Percentiles rank a stretch among this genome's conserved stretches.
phyloP scores from a whole-genome alignment of 202 grass and related monocot genomes.

The Zizania palustris region DNA sequence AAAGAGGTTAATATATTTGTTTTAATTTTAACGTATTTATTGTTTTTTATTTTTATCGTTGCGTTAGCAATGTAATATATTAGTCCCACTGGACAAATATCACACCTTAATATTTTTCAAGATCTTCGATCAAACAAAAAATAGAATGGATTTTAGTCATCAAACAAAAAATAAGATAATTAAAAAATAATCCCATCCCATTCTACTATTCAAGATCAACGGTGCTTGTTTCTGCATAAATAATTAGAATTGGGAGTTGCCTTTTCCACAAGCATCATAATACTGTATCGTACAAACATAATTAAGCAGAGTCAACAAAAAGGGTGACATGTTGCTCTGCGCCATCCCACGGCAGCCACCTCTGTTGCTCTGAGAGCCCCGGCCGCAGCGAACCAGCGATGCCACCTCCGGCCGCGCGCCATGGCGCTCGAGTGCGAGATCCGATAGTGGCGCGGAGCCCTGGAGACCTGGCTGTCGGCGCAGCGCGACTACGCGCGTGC shows the following conservation, averaged over 20 bases:
- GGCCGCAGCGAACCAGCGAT: conserved; percentile 28
- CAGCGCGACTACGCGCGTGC: conserved; percentile 77
- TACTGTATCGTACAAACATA: conserved; percentile 17
- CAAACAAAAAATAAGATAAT: no score
- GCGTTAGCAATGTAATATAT: no score
- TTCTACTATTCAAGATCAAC: neutral
- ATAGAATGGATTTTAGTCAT: no score
- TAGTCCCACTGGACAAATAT: no score
- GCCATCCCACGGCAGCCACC: conserved; percentile 29
- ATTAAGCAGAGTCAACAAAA: conserved; percentile 14
- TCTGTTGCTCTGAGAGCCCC: conserved; percentile 22
- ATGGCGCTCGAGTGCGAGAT: conserved; percentile 71
- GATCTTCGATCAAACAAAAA: no score
- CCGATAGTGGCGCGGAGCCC: conserved; percentile 63
- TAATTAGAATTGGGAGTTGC: neutral
- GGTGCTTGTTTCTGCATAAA: conserved; percentile 3
- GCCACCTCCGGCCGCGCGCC: conserved; percentile 39
- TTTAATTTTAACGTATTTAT: no score
- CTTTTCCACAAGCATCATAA: conserved; percentile 16
- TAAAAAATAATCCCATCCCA: no score
- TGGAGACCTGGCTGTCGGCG: conserved; percentile 68
- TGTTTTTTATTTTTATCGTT: no score
- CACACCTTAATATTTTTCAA: no score
- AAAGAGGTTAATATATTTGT: no score
- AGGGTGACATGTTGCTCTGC: conserved; percentile 3